Evolutionary conservation across 371 early-diverging fungal species (phyloP), one percentile per base, ranked within the genome.

Genomic region (Rhizomucor pusillus): DNA sequence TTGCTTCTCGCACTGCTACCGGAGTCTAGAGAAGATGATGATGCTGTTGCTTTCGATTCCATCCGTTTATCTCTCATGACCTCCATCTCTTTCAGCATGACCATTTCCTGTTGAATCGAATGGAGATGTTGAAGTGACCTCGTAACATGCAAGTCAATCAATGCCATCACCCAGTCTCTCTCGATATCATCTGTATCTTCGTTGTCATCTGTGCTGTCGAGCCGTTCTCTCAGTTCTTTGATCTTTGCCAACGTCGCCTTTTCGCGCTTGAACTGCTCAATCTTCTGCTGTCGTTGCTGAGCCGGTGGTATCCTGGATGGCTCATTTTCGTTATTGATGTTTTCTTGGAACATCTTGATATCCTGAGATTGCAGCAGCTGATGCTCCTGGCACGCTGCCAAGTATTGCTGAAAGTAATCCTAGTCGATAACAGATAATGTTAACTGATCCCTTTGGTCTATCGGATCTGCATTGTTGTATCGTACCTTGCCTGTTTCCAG

Each of bases 261-360:
- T 59, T 90, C 90, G 16, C 86, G 77, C 50, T 90, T 90, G 67
- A 75, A 91, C 7, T 87, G 77, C 9, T 80, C 86, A 63, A 93
- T 92, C 62, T 91, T 92, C 50, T 83, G 84, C 19, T 77, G 77
- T 18, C 94, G 77, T 39, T 60, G 79, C 72, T 57, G 83, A 57
- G 46, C 72, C 50, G 66, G 52, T 2, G 48, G 19, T 1, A 61
- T 40, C 7, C 23, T 48, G 18, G 24, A 37, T 22, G 20, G 9
- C 12, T 44, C 24, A 35, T 14, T 6, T 11, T 52, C 50, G 37
- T 62, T 43, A 34, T 57, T 39, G 43, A 54, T 50, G 48, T 60
- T 43, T 50, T 59, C 52, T 62, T 66, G 44, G 48, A 68, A 63
- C 6, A 60, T 43, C 3, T 58, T 59, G 55, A 67, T 16, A 53